phyloP scores from a whole-genome alignment of 2,329 filamentous ascomycete species.

The Calycina herbarum region DNA sequence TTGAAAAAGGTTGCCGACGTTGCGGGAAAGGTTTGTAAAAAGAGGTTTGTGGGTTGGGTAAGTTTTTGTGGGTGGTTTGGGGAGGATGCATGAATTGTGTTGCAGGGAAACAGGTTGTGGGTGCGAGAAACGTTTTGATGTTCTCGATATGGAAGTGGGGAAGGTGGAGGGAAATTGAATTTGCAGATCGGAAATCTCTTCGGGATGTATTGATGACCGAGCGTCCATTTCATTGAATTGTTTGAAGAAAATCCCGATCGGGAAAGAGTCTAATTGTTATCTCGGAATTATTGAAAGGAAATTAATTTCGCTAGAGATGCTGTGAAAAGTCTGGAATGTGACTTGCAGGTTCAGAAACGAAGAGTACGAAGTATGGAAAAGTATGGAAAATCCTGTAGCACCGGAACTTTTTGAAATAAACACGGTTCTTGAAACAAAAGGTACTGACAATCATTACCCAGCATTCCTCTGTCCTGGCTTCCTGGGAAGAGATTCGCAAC shows the following conservation, averaged over 20 bases:
- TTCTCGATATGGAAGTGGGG: not conserved
- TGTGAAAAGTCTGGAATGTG: not conserved
- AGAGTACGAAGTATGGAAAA: not conserved
- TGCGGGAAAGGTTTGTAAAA: not conserved
- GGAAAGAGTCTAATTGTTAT: not conserved
- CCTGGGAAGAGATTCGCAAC: not conserved
- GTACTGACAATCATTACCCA: not conserved
- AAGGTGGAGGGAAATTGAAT: conserved; percentile 4
- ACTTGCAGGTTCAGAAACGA: not conserved
- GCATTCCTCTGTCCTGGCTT: not conserved
- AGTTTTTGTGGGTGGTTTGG: not conserved
- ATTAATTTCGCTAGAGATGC: not conserved
- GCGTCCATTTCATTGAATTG: not conserved
- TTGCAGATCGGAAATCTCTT: not conserved
- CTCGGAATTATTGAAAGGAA: not conserved
- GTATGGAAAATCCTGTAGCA: not conserved
- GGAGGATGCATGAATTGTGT: not conserved
- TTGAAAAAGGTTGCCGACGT: not conserved
- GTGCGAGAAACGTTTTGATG: not conserved
- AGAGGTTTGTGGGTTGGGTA: not conserved
- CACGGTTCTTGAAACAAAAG: not conserved
- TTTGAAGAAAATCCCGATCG: not conserved
- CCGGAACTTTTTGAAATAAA: not conserved
- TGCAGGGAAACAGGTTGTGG: not conserved
- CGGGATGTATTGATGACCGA: not conserved